phyloP scores from a whole-genome alignment of 768 basidiomycete species.

The Hemileccinum rubropunctum region DNA sequence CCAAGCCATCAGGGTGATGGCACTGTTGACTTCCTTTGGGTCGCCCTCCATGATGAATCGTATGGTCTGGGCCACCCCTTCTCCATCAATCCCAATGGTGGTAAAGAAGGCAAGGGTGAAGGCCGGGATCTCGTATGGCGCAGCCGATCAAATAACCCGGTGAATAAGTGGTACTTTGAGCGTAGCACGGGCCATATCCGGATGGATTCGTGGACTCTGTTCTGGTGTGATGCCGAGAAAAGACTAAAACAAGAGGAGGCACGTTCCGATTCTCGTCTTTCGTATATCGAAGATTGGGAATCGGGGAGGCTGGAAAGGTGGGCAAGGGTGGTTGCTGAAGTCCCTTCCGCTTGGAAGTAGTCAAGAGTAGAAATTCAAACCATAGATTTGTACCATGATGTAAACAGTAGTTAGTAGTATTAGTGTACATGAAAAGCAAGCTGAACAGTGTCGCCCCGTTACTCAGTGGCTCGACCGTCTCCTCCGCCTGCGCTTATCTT shows the following conservation, averaged over 20 bases:
- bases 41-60: constrained; percentile 96
- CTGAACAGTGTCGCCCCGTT: not conserved
- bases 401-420: not conserved
- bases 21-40: constrained; percentile 99
- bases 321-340: constrained; percentile 63
- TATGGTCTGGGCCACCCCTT: constrained; percentile 93
- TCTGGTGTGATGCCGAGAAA: constrained; percentile 98
- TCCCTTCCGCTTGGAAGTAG: constrained; percentile 80
- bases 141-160: constrained; percentile 86
- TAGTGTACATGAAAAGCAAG: not conserved
- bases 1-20: constrained; percentile 96
- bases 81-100: constrained; percentile 94
- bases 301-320: constrained; percentile 65
- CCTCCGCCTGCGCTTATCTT: constrained; percentile 28
- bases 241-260: constrained; percentile 68
- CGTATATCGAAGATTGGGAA: constrained; percentile 78
- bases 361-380: constrained; percentile 9
- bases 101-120: constrained; percentile 83
- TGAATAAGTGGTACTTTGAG: constrained; percentile 99
- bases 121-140: constrained; percentile 98
- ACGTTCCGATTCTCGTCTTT: constrained; percentile 59
- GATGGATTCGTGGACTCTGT: constrained; percentile 86
- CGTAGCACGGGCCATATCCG: constrained; percentile 88
- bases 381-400: not conserved
- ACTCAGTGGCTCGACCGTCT: constrained; percentile 28